These are phyloP conservation scores for Solanum sitiens DNA, from an alignment of 257 asterid species.

Conservation along the genomic window DNA sequence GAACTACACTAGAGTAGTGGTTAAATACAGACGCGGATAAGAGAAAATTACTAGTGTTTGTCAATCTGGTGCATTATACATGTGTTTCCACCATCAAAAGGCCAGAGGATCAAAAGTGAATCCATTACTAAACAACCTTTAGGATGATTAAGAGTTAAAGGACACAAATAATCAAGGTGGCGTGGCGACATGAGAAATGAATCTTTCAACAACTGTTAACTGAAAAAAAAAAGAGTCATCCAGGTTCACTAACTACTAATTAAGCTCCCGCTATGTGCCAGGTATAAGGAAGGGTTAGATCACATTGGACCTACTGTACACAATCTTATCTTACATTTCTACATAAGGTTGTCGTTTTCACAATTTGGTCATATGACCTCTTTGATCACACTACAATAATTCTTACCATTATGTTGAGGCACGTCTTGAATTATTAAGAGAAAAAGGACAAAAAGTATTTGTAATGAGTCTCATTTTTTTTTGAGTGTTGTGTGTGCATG, in stretches of 20 bases:
- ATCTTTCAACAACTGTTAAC: not conserved
- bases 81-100: constrained; percentile 53
- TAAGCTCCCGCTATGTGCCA: not conserved
- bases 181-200: not conserved
- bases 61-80: constrained; percentile 55
- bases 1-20: constrained; percentile 2
- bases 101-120: not conserved
- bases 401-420: not conserved
- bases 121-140: not conserved
- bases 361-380: not conserved
- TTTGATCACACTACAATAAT: not conserved
- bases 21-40: constrained; percentile 16
- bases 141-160: not conserved
- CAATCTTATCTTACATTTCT: not conserved
- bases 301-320: fast-evolving
- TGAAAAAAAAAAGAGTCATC: not conserved
- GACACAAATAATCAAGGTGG: not conserved
- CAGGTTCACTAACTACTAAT: not conserved
- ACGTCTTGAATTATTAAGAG: not conserved
- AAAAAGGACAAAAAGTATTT: not conserved
- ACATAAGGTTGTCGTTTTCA: not conserved
- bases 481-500: not conserved
- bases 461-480: not conserved
- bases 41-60: not conserved
- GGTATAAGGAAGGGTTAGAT: fast-evolving